Base-by-base conservation (phyloP, 1,284 basidiomycete species). In the Ceratobasidium papillatum region DNA sequence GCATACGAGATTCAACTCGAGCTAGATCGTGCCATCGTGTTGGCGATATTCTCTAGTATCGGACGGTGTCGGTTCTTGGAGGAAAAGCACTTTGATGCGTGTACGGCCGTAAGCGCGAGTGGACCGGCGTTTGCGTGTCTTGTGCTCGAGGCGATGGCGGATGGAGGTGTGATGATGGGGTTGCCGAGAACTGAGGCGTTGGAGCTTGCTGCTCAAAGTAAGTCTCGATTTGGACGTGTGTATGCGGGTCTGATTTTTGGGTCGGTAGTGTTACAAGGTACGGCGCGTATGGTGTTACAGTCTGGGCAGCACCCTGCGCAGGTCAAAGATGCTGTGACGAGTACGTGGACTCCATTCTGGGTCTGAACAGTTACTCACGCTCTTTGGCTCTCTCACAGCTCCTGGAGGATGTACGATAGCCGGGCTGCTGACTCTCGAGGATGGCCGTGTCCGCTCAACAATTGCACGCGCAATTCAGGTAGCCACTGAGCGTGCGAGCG, bases 91-190 rank as follows among this genome's bases (percentile, higher is more conserved):
- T 99, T 99, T 80, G 97, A 99, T 83, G 97, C 96, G 2, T 98
- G 95, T 81, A 99, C 98, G 0, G 98, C 98, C 9, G 86, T 99
- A 3, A 96, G 94, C 19, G 98, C 96, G 1, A 95, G 94, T 9
- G 98, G 98, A 0, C 98, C 98, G 38, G 98, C 98, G 0, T 99
- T 99, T 82, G 95, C 95, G 0, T 96, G 95, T 78, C 91, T 99
- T 61, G 96, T 99, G 79, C 86, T 99, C 76, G 98, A 99, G 83
- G 97, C 98, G 0, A 98, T 99, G 96, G 93, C 95, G 1, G 98
- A 99, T 82, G 98, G 98, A 41, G 98, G 95, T 38, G 98, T 99
- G 54, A 99, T 99, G 98, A 99, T 99, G 98, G 98, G 98, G 34
- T 85, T 99, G 59, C 98, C 98, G 1, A 87, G 98, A 76, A 88